A percentile compares a stretch with the other conserved stretches of the same genome.
These are phyloP conservation scores for Blastobotrys peoriensis DNA, from an alignment of 805 yeast genomes.

Conservation along the genomic window DNA sequence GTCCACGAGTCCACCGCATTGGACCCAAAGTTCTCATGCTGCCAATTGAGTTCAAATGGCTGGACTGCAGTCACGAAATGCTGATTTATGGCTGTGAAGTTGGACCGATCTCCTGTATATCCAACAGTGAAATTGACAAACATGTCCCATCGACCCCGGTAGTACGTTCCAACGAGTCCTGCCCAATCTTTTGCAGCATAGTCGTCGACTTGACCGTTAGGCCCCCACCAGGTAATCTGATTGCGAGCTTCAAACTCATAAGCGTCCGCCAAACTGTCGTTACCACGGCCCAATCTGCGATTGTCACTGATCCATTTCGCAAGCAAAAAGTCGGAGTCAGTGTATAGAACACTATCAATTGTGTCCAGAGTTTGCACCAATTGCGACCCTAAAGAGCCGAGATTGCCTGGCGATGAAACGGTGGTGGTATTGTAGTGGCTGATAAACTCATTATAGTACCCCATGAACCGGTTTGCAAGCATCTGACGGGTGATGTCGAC, in stretches of 20 bases:
- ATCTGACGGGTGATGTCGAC: constrained; percentile 15
- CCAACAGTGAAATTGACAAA: constrained; percentile 6
- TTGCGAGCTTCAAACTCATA: constrained; percentile 15
- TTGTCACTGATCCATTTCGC: constrained; percentile 11
- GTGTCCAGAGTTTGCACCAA: constrained; percentile 6
- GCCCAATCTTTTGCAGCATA: constrained; percentile 18
- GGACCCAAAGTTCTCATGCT: constrained; percentile 6
- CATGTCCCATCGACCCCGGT: constrained; percentile 11
- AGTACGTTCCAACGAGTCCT: constrained; percentile 13
- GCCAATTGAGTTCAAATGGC: constrained; percentile 8
- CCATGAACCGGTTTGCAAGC: constrained; percentile 12
- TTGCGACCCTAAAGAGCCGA: neutral
- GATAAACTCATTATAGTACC: constrained; percentile 7
- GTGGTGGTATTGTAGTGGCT: neutral
- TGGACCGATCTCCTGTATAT: neutral
- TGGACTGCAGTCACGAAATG: constrained; percentile 2
- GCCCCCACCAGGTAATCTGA: constrained; percentile 17
- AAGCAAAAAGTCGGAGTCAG: constrained; percentile 11
- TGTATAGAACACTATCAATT: constrained; percentile 11
- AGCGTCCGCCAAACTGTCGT: constrained; percentile 5
- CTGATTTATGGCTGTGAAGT: neutral
- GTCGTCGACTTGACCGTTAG: constrained; percentile 10
- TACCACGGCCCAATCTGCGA: constrained; percentile 2
- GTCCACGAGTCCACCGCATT: constrained; percentile 4
- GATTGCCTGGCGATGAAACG: neutral